Percentiles rank a stretch among this genome's conserved stretches.
Evolutionary conservation across 768 basidiomycete species (phyloP).

Genomic region (Mycena crocata): DNA sequence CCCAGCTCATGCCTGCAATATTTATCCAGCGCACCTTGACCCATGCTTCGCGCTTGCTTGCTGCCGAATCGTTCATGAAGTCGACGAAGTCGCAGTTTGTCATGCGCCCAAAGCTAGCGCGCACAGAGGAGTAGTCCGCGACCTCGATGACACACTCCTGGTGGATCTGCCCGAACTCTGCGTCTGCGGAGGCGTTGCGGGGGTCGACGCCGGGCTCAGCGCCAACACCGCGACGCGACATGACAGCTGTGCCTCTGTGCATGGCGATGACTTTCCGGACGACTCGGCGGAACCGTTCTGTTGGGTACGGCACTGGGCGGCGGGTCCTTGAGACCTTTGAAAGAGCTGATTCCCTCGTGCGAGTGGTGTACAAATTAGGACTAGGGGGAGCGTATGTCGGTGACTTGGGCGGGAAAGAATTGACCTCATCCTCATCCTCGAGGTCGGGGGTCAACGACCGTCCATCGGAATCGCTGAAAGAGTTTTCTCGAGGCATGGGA

Average conservation of each 20-base stretch:
- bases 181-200: constrained; percentile 63
- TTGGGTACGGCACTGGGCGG: constrained; percentile 49
- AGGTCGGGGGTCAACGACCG: constrained; percentile 74
- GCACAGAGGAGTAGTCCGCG: constrained; percentile 70
- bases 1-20: constrained; percentile 76
- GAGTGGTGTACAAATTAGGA: constrained; percentile 21
- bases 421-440: constrained; percentile 62
- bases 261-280: constrained; percentile 74
- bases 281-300: constrained; percentile 63
- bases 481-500: constrained; percentile 74
- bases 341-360: constrained; percentile 33
- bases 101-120: constrained; percentile 64
- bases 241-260: constrained; percentile 59
- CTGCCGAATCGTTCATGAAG: constrained; percentile 56
- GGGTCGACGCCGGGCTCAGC: constrained; percentile 82
- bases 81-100: constrained; percentile 68
- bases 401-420: constrained; percentile 32
- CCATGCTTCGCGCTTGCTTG: constrained; percentile 65
- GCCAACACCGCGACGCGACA: constrained; percentile 53
- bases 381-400: constrained; percentile 1
- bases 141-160: constrained; percentile 74
- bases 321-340: constrained; percentile 23
- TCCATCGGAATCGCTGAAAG: constrained; percentile 72
- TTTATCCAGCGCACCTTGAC: constrained; percentile 82
- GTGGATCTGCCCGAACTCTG: constrained; percentile 65